Base-by-base conservation (phyloP, 176 grass and related monocot genomes). In the Eleusine coracana region DNA sequence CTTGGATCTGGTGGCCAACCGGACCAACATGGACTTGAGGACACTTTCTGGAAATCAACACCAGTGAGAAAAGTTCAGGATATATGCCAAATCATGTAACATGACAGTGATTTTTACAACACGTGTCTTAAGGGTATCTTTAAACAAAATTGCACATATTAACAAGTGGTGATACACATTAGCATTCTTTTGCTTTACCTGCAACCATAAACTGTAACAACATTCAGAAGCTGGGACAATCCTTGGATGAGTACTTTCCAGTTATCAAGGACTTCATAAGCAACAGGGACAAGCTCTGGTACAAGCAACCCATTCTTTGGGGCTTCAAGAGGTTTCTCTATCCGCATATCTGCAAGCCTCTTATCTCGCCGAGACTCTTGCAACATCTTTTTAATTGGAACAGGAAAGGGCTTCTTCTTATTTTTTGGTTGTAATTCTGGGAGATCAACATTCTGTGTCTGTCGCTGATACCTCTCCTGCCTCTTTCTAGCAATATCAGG, bases 271-370 rank as follows among this genome's bases (percentile, higher is more conserved):
- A 95, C 91, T 17, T 86, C 85, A 20, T 98, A 89, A 10, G 96
- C 93, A 73, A 96, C 80, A 28, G 91, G 96, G 69, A 98, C 74
- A 73, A 96, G 92, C 85, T 95, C 96, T 7, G 87, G 92, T 21
- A 95, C 87, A 82, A 98, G 89, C 76, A 95, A 87, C 3, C 92
- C 96, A 7, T 98, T 98, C 75, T 95, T 98, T 34, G 92, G 92
- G 36, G 96, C 79, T 13, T 93, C 80, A 67, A 98, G 92, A 54
- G 86, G 86, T 50, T 88, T 98, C 76, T 93, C 91, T 18, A 95
- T 95, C 34, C 83, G 77, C 85, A 86, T 91, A 76, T 84, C 75
- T 67, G 89, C 92, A 64, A 98, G 87, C n/a, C 76, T 89, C 73
- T 85, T 98, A 64, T 88, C 91, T 75, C 31, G 82, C 50, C 89